Evolutionary conservation across 495 filamentous ascomycete species (phyloP).

Genomic region (Tuber umbilicatum): DNA sequence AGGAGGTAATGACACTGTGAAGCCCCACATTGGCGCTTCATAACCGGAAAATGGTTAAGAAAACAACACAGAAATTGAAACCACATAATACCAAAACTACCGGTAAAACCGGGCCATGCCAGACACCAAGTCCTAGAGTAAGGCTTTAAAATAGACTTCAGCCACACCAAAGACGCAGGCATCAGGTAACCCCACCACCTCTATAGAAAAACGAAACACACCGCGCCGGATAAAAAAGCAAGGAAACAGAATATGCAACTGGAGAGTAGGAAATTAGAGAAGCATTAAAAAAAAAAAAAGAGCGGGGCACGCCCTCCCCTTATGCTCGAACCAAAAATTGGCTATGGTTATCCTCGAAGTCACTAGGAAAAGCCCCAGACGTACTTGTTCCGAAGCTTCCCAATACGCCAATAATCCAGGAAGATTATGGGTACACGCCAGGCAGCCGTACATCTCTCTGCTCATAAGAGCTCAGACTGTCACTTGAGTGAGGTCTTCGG

Average conservation of each 20-base stretch:
- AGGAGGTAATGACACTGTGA: constrained; percentile 33
- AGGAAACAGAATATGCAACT: background rate
- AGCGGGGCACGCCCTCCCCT: background rate
- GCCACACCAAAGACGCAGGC: background rate
- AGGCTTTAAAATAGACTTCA: background rate
- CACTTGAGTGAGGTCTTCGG: constrained; percentile 31
- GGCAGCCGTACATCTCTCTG: background rate
- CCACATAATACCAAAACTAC: constrained; percentile 32
- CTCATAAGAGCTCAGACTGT: constrained; percentile 29
- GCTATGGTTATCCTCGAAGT: background rate
- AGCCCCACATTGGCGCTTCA: constrained; percentile 3
- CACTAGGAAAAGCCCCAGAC: background rate
- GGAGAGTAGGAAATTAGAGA: background rate
- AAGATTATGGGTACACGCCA: background rate
- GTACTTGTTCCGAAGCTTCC: background rate
- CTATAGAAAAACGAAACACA: background rate
- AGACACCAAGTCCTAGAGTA: constrained; percentile 28
- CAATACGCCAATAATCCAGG: background rate
- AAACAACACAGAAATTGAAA: constrained; percentile 21
- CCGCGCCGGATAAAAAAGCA: background rate
- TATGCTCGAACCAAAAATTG: background rate
- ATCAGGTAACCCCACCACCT: background rate
- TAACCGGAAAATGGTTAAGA: constrained; percentile 11
- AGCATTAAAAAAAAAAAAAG: background rate
- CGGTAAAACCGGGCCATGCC: constrained; percentile 29